These are phyloP conservation scores for Cynanchum wilfordii DNA, from an alignment of 257 asterid genomes.

Conservation along the genomic window DNA sequence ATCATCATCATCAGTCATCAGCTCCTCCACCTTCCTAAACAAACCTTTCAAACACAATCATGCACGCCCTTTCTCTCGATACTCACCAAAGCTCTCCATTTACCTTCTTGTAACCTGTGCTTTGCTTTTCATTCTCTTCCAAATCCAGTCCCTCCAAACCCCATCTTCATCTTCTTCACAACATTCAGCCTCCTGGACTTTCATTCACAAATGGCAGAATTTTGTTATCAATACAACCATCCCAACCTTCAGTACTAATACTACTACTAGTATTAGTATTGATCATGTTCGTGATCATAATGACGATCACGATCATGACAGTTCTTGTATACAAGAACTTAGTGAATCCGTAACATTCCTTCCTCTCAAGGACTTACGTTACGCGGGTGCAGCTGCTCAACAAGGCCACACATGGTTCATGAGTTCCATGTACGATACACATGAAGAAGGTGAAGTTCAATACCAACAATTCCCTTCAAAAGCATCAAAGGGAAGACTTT, in stretches of 20 bases:
- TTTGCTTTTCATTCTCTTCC: slow-evolving; percentile 37
- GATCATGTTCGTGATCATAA: no score
- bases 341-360: slow-evolving; percentile 51
- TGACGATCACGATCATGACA: no score
- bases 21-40: slow-evolving; percentile 8
- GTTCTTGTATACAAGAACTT: slow-evolving; percentile 20
- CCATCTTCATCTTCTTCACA: slow-evolving; percentile 15
- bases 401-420: slow-evolving; percentile 85
- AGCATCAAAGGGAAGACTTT: slow-evolving; percentile 44
- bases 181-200: slow-evolving; percentile 22
- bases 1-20: background rate
- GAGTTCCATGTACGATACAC: slow-evolving; percentile 56
- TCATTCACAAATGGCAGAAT: slow-evolving; percentile 36
- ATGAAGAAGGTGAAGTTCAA: slow-evolving; percentile 54
- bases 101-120: slow-evolving; percentile 34
- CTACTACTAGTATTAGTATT: no score
- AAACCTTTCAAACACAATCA: slow-evolving; percentile 19
- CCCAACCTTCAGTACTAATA: background rate
- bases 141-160: slow-evolving; percentile 43
- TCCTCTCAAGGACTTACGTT: slow-evolving; percentile 62
- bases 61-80: slow-evolving; percentile 18
- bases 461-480: slow-evolving; percentile 49
- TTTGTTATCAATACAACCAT: slow-evolving; percentile 21
- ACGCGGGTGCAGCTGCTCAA: slow-evolving; percentile 31
- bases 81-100: slow-evolving; percentile 32